Base-by-base conservation (phyloP, 106 monocot genomes). In the Apostasia shenzhenica region DNA sequence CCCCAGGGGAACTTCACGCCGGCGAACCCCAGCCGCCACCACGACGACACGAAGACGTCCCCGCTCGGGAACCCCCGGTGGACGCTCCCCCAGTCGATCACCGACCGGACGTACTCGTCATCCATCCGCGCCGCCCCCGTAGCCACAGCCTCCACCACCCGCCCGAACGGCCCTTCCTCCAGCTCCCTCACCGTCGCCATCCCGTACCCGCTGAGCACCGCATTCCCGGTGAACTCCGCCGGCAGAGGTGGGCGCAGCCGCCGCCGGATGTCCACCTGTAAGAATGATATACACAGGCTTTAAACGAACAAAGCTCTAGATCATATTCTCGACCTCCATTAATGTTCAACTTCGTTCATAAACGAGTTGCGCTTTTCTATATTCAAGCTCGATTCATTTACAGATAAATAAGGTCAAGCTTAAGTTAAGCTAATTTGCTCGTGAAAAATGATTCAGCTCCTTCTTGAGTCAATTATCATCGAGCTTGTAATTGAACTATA, bases 1-100 rank as follows among this genome's bases (percentile, higher is more conserved):
- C 86, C 86, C 86, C 83, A 86, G 3, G 80, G 76, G 45, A 70
- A 86, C 61, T 70, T 83, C 3, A 86, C 71, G 58, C 77, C 82
- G 2, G 48, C 73, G 37, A 83, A 74, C 37, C 83, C 86, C 48
- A 86, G 61, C 59, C 57, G 69, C 86, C 82, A 83, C 86, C 86
- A 86, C 9, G 86, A 83, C 40, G 83, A 73, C 46, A 86, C 66
- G 26, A 82, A 63, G 70, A 86, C 69, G 43, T 86, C 80, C 0
- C 79, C 86, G 2, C 39, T 41, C 1, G 86, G 86, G 44, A 66
- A 56, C 42, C 82, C 83, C 46, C 62, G 56, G 67, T 82, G 12
- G 11, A 73, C 1, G 67, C 77, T 44, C 4, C 79, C 79, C 86
- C 82, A 83, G 63, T 86, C 86, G 41, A 86, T 61, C 45, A 67